Conservation (phyloP, 257 asterid species). For the Penstemon newberryi region DNA sequence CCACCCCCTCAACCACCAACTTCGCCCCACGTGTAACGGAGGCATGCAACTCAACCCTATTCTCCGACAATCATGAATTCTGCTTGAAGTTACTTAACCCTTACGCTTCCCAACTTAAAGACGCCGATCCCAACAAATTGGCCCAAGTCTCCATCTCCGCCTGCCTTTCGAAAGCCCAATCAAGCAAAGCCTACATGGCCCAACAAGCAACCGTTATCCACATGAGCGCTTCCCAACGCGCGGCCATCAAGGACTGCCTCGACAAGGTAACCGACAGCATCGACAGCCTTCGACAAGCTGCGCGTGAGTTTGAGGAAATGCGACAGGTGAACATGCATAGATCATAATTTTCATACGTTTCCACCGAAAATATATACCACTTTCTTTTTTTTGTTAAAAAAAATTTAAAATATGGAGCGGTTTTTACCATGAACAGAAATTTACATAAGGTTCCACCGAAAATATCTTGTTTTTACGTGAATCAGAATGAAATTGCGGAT, state of each 20-base stretch:
- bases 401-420: no score
- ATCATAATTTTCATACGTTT: no score
- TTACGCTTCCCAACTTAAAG: slow-evolving; percentile 26
- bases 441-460: no score
- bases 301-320: slow-evolving; percentile 40
- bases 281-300: slow-evolving; percentile 43
- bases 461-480: no score
- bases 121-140: slow-evolving; percentile 22
- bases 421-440: no score
- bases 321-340: neutral
- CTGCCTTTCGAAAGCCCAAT: slow-evolving; percentile 12
- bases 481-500: no score
- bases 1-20: neutral
- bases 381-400: no score
- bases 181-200: slow-evolving; percentile 21
- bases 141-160: slow-evolving; percentile 31
- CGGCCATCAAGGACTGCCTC: slow-evolving; percentile 45
- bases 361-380: no score
- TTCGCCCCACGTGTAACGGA: neutral
- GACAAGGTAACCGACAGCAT: slow-evolving; percentile 35
- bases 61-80: neutral
- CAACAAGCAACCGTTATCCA: slow-evolving; percentile 3
- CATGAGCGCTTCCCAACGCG: neutral
- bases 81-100: slow-evolving; percentile 18
- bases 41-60: slow-evolving; percentile 16